Evolutionary conservation across 1,284 basidiomycete genomes (phyloP).

Genomic region (Ganoderma lucidum): DNA sequence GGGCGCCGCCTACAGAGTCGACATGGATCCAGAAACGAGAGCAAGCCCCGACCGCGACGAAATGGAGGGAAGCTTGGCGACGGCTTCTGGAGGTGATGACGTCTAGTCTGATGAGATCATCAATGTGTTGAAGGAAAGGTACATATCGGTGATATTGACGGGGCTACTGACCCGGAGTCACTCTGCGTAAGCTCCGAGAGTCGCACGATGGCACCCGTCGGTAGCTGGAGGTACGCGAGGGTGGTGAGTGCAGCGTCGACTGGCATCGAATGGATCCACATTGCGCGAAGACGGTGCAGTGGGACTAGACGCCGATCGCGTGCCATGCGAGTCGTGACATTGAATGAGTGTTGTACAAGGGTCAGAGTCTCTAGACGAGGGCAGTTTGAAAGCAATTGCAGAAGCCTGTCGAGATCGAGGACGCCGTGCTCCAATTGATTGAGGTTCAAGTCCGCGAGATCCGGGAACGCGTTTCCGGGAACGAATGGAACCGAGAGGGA

Average conservation of each 20-base stretch:
- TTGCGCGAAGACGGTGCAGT: neutral
- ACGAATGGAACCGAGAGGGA: neutral
- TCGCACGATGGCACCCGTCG: neutral
- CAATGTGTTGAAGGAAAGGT: neutral
- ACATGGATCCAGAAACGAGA: neutral
- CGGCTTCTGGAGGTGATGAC: neutral
- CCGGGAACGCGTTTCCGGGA: conserved; percentile 8
- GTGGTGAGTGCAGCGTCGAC: neutral
- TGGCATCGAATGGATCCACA: neutral
- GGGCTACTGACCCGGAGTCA: neutral
- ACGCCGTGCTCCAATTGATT: neutral
- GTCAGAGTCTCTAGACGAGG: neutral
- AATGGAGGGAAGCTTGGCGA: neutral
- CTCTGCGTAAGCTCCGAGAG: neutral
- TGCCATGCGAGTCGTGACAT: neutral
- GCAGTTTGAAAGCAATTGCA: conserved; percentile 2
- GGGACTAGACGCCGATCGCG: neutral
- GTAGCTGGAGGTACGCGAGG: neutral
- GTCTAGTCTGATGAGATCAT: neutral
- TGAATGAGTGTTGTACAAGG: neutral
- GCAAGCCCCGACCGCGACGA: neutral
- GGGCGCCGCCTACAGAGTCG: neutral
- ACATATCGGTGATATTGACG: neutral
- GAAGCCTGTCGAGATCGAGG: neutral
- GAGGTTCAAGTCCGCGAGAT: conserved; percentile 1